Evolutionary conservation across 2,329 filamentous ascomycete species (phyloP).

Genomic region (Aspergillus ibericus): DNA sequence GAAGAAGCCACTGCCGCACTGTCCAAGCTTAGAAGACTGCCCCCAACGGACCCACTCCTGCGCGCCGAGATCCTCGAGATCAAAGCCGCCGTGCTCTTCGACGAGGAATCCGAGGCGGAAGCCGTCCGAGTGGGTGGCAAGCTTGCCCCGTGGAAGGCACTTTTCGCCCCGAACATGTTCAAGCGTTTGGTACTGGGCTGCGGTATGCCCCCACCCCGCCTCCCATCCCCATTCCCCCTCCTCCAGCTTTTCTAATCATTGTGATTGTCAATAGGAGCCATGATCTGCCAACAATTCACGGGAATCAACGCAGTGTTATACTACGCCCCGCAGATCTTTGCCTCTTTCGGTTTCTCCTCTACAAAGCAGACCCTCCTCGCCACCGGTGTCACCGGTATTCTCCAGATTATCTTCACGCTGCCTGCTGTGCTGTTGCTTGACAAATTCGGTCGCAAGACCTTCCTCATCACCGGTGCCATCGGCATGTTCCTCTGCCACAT

Average conservation of each 20-base stretch:
- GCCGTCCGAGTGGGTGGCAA: slow-evolving; percentile 25
- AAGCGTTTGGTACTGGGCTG: slow-evolving; percentile 28
- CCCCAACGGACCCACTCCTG: slow-evolving; percentile 65
- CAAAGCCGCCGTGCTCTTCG: slow-evolving; percentile 74
- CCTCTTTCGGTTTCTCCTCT: slow-evolving; percentile 25
- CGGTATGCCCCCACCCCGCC: slow-evolving; percentile 15
- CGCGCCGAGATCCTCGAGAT: slow-evolving; percentile 80
- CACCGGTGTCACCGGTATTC: slow-evolving; percentile 29
- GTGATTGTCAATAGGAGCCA: slow-evolving; percentile 39
- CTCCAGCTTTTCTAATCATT: slow-evolving; percentile 21
- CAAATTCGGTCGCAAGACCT: slow-evolving; percentile 39
- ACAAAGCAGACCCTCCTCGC: slow-evolving; percentile 27
- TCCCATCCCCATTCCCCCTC: neutral
- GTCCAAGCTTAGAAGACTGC: slow-evolving; percentile 62
- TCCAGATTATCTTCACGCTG: slow-evolving; percentile 38
- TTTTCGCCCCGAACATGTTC: slow-evolving; percentile 31
- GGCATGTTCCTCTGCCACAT: slow-evolving; percentile 72
- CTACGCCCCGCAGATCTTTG: slow-evolving; percentile 37
- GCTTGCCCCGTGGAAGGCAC: slow-evolving; percentile 27
- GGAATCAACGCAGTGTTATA: slow-evolving; percentile 49
- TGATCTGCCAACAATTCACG: slow-evolving; percentile 51
- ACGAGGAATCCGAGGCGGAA: slow-evolving; percentile 68
- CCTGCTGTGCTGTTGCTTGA: slow-evolving; percentile 40
- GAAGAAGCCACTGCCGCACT: slow-evolving; percentile 65
- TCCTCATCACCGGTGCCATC: slow-evolving; percentile 53